Evolutionary conservation across 306 rosid species (phyloP).

Genomic region (Carpinus fangiana): DNA sequence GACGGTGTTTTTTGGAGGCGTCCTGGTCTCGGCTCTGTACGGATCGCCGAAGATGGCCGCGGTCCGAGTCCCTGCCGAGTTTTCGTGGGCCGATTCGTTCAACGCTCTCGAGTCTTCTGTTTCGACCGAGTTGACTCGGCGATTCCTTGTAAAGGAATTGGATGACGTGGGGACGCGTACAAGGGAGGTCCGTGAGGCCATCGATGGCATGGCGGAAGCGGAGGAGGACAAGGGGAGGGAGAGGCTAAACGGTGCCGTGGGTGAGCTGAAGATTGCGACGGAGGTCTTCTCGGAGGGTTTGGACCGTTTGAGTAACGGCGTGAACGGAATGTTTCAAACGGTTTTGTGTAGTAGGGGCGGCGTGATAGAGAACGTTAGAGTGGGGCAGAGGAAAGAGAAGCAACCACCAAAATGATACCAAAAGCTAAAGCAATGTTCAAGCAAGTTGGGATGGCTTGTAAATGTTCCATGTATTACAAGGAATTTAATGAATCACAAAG

Average conservation of each 20-base stretch:
- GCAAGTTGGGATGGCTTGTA: too few relatives aligned
- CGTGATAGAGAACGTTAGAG: neutral
- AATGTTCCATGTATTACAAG: too few relatives aligned
- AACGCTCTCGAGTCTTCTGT: neutral
- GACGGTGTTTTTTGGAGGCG: neutral
- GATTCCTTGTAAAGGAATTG: neutral
- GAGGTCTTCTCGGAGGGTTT: neutral
- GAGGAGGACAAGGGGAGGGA: neutral
- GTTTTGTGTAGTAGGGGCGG: neutral
- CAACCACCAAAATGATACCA: neutral
- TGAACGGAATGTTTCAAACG: neutral
- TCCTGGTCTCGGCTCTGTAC: neutral
- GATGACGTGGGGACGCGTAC: neutral
- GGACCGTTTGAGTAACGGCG: neutral
- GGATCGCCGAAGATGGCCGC: neutral
- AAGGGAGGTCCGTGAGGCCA: neutral
- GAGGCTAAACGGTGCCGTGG: neutral
- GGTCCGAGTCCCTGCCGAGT: constrained; percentile 5
- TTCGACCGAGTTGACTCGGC: neutral
- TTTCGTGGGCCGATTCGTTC: constrained; percentile 15
- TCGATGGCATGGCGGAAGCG: too few relatives aligned
- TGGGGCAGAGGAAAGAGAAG: neutral
- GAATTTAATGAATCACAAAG: too few relatives aligned
- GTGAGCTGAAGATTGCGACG: neutral
- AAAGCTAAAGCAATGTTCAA: neutral